These are phyloP conservation scores for Lentinula guzmanii DNA, from an alignment of 768 basidiomycete genomes.

Conservation along the genomic window DNA sequence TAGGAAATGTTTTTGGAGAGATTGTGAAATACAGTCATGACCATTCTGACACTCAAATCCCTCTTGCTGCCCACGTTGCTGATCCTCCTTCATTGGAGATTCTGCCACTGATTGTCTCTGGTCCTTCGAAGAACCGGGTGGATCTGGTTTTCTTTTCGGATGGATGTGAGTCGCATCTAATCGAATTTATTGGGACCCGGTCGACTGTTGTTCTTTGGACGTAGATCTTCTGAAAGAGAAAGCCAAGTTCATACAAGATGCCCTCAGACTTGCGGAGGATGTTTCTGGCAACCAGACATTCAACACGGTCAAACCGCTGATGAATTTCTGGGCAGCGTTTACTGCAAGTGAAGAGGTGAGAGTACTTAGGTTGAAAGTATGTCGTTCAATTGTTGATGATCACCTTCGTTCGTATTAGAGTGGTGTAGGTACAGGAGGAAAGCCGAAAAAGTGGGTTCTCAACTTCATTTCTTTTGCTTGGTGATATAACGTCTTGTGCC, in stretches of 20 bases:
- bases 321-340: slow-evolving; percentile 82
- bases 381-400: background rate
- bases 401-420: slow-evolving; percentile 29
- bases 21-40: background rate
- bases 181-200: background rate
- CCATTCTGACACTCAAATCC: background rate
- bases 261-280: slow-evolving; percentile 58
- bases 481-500: background rate
- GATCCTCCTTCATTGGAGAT: slow-evolving; percentile 45
- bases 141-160: slow-evolving; percentile 76
- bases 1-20: background rate
- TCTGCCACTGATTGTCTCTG: slow-evolving; percentile 53
- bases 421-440: slow-evolving; percentile 63
- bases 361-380: background rate
- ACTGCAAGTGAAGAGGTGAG: slow-evolving; percentile 66
- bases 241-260: slow-evolving; percentile 62
- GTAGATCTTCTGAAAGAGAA: slow-evolving; percentile 53
- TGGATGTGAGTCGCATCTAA: slow-evolving; percentile 49
- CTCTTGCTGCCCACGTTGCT: background rate
- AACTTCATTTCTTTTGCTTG: background rate
- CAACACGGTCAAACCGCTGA: slow-evolving; percentile 63
- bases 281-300: slow-evolving; percentile 73
- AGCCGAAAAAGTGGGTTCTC: slow-evolving; percentile 56
- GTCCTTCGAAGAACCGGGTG: slow-evolving; percentile 58
- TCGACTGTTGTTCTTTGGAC: background rate